A percentile compares a stretch with the other conserved stretches of the same genome.
Conservation (phyloP, 2,329 filamentous ascomycete species). For the Calonectria henricotiae region DNA sequence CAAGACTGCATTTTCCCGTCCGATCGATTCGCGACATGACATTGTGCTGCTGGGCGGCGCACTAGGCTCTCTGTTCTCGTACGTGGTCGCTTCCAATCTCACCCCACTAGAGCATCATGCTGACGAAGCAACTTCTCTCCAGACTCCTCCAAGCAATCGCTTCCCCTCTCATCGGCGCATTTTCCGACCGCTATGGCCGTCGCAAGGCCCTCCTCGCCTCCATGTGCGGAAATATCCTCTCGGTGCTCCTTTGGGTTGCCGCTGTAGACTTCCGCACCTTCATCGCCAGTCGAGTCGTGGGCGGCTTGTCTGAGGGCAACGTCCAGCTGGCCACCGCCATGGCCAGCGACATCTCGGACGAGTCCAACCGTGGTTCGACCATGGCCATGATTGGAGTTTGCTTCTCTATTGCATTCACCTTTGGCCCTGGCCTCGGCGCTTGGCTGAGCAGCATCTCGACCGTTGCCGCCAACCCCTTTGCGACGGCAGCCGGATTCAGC, state of each 20-base stretch:
- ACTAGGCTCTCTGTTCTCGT: conserved; percentile 91
- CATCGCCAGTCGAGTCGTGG: conserved; percentile 91
- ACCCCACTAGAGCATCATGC: conserved; percentile 2
- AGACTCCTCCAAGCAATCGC: conserved; percentile 93
- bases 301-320: conserved; percentile 95
- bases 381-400: conserved; percentile 98
- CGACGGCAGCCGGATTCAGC: conserved; percentile 90
- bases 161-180: conserved; percentile 89
- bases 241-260: conserved; percentile 93
- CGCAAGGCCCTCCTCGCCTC: conserved; percentile 89
- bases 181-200: conserved; percentile 92
- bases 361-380: conserved; percentile 86
- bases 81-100: conserved; percentile 44
- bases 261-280: conserved; percentile 97
- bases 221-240: conserved; percentile 94
- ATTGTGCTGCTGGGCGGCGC: conserved; percentile 96
- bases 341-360: conserved; percentile 94
- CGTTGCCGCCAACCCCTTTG: conserved; percentile 92
- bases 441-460: conserved; percentile 84
- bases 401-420: conserved; percentile 97
- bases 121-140: conserved; percentile 29
- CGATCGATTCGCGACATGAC: conserved; percentile 97
- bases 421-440: conserved; percentile 93
- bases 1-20: conserved; percentile 92
- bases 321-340: conserved; percentile 97